Percentiles rank a stretch among this genome's conserved stretches.
phyloP scores from a whole-genome alignment of 495 filamentous ascomycete genomes.

The Talaromyces liani region DNA sequence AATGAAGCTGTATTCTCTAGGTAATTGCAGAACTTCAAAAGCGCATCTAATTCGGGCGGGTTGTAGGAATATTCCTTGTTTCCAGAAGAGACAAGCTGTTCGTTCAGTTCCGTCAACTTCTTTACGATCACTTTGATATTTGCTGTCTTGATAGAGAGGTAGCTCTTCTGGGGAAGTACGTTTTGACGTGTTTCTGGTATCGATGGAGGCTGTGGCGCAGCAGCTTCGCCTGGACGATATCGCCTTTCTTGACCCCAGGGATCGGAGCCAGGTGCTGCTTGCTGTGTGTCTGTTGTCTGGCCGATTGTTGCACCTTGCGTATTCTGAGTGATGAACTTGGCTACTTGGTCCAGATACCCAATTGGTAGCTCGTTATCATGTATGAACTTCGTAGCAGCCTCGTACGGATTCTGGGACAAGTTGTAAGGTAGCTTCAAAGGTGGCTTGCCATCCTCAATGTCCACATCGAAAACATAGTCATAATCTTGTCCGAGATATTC shows the following conservation, averaged over 20 bases:
- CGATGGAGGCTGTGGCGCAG: conserved; percentile 22
- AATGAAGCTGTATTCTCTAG: conserved; percentile 44
- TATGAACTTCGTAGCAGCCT: conserved; percentile 87
- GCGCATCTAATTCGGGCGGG: conserved; percentile 54
- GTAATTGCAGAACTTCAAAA: conserved; percentile 47
- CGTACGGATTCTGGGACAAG: conserved; percentile 84
- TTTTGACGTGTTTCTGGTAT: conserved; percentile 45
- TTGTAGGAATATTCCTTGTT: conserved; percentile 69
- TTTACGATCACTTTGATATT: conserved; percentile 59
- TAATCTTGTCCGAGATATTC: conserved; percentile 81
- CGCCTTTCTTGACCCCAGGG: conserved; percentile 71
- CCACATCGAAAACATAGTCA: conserved; percentile 97
- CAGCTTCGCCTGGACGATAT: conserved; percentile 64
- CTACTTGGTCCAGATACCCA: conserved; percentile 85
- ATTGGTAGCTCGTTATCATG: conserved; percentile 85
- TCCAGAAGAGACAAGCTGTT: conserved; percentile 55
- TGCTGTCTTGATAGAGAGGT: conserved; percentile 62
- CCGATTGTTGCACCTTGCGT: conserved; percentile 81
- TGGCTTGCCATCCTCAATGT: conserved; percentile 93
- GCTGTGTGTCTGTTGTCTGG: conserved; percentile 33
- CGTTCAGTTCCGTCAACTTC: conserved; percentile 67
- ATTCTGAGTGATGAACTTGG: conserved; percentile 86
- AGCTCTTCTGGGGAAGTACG: conserved; percentile 73
- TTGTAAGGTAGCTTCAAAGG: conserved; percentile 93
- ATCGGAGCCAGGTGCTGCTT: conserved; percentile 46